phyloP scores from a whole-genome alignment of 2,329 filamentous ascomycete species.

The Venturia carpophila region DNA sequence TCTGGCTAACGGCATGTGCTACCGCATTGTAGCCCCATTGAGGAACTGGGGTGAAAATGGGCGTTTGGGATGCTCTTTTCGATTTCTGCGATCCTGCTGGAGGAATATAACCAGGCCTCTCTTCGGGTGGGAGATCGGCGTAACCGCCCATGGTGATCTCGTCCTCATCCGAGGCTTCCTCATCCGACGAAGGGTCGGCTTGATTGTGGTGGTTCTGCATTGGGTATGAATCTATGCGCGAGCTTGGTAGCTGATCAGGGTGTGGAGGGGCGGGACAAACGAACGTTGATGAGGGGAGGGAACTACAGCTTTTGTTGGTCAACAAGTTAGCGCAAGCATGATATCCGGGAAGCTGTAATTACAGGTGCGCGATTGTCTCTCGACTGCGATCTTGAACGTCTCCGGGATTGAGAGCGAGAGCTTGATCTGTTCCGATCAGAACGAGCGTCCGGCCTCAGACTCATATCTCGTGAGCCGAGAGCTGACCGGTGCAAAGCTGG shows the following conservation, averaged over 20 bases:
- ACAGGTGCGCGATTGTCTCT: constrained; percentile 3
- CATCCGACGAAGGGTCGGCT: neutral
- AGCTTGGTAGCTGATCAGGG: neutral
- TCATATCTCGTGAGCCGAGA: neutral
- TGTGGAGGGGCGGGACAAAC: neutral
- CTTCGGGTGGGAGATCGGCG: constrained; percentile 21
- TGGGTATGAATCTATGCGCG: neutral
- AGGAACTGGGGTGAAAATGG: constrained; percentile 14
- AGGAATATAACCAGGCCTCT: constrained; percentile 21
- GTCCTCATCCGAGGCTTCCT: constrained; percentile 2
- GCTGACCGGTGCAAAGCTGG: neutral
- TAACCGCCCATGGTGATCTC: constrained; percentile 18
- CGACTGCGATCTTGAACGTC: constrained; percentile 4
- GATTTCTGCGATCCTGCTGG: constrained; percentile 8
- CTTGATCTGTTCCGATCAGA: constrained; percentile 5
- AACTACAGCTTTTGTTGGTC: constrained; percentile 1
- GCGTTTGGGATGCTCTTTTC: neutral
- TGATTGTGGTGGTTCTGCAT: neutral
- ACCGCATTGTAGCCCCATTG: constrained; percentile 19
- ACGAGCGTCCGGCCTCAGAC: neutral
- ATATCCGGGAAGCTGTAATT: neutral
- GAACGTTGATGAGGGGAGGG: constrained; percentile 2
- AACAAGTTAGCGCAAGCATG: neutral
- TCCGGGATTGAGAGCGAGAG: constrained; percentile 12
- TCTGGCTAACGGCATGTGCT: neutral